These are phyloP conservation scores for Aspergillus avenaceus DNA, from an alignment of 495 filamentous ascomycete species.

Conservation along the genomic window DNA sequence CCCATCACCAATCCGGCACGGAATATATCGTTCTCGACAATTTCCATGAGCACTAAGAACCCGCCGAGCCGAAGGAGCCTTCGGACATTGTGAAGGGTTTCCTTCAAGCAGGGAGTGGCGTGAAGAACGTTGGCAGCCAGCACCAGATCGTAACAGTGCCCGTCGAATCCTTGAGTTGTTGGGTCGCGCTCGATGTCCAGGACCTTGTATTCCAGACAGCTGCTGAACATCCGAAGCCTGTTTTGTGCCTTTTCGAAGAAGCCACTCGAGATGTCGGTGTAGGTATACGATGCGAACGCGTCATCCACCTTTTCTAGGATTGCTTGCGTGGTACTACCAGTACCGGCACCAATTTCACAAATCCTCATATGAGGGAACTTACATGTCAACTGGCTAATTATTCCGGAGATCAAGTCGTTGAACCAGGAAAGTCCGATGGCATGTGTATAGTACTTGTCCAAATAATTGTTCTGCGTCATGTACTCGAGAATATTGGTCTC, in stretches of 20 bases:
- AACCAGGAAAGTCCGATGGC: no score
- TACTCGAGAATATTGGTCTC: not conserved
- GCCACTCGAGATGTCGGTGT: constrained; percentile 8
- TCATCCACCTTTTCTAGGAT: not conserved
- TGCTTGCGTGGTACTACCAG: not conserved
- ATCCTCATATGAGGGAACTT: no score
- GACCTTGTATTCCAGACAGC: not conserved
- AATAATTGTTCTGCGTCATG: not conserved
- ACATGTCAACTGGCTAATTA: no score
- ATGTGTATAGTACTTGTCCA: no score
- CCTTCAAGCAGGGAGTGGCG: not conserved
- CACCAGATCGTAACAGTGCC: not conserved
- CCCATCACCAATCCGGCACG: constrained; percentile 6
- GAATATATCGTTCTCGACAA: not conserved
- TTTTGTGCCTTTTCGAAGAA: constrained; percentile 7
- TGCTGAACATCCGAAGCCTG: not conserved
- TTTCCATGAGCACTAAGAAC: not conserved
- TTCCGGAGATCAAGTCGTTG: no score
- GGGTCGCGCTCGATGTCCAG: not conserved
- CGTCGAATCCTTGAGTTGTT: not conserved
- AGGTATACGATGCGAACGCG: constrained; percentile 29
- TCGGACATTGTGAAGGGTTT: not conserved
- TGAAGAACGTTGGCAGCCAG: not conserved
- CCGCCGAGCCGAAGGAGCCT: not conserved
- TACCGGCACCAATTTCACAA: not conserved